Evolutionary conservation across 1,284 basidiomycete genomes (phyloP).

Genomic region (Ustilago crameri): DNA sequence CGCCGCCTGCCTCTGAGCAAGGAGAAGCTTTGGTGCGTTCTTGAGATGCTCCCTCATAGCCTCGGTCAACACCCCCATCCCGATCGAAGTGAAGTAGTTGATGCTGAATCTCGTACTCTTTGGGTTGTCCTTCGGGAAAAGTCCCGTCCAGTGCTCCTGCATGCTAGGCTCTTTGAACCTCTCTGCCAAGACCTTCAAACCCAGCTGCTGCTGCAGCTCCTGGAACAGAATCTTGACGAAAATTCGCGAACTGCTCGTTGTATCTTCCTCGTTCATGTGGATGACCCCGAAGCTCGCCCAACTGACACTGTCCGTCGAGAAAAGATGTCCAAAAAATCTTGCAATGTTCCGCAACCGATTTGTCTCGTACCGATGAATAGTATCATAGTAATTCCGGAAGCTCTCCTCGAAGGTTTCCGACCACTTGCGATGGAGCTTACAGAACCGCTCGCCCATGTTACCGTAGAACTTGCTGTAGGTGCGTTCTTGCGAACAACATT

Average conservation of each 20-base stretch:
- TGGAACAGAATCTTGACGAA: conserved; percentile 96
- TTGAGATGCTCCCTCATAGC: conserved; percentile 96
- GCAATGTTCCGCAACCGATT: conserved; percentile 97
- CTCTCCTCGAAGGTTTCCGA: conserved; percentile 87
- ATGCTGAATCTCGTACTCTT: conserved; percentile 97
- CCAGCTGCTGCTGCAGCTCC: conserved; percentile 93
- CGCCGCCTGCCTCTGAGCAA: conserved; percentile 82
- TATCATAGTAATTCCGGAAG: conserved; percentile 90
- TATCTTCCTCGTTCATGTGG: conserved; percentile 97
- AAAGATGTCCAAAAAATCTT: conserved; percentile 90
- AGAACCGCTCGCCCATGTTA: conserved; percentile 92
- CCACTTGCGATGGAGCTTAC: conserved; percentile 94
- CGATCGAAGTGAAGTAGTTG: conserved; percentile 93
- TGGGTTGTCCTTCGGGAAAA: conserved; percentile 96
- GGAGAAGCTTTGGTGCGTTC: conserved; percentile 89
- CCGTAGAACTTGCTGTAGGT: conserved; percentile 97
- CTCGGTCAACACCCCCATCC: conserved; percentile 88
- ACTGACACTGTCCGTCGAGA: conserved; percentile 80
- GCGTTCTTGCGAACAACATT: conserved; percentile 99
- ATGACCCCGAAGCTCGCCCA: conserved; percentile 87
- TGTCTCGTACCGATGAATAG: conserved; percentile 98
- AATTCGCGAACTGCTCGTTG: conserved; percentile 93
- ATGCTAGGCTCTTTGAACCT: conserved; percentile 77
- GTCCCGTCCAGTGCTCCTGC: conserved; percentile 78
- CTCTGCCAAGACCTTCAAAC: conserved; percentile 81